These are phyloP conservation scores for Coniella lustricola DNA, from an alignment of 2,329 filamentous ascomycete genomes.

Conservation along the genomic window DNA sequence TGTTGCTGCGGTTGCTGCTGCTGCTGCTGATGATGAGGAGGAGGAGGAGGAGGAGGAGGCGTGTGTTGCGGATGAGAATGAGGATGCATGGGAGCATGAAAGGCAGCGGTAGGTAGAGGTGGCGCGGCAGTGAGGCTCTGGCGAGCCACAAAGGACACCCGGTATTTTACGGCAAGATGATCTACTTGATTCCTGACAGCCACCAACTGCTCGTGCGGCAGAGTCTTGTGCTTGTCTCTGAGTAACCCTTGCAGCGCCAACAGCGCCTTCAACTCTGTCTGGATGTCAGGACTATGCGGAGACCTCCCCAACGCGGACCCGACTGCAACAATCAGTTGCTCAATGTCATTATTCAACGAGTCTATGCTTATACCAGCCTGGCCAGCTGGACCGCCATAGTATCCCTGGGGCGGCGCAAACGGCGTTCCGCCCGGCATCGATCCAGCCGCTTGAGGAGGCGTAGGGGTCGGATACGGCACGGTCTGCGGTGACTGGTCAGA, in stretches of 20 bases:
- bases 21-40: slow-evolving; percentile 21
- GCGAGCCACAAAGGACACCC: slow-evolving; percentile 34
- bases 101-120: slow-evolving; percentile 26
- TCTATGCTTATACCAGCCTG: slow-evolving; percentile 54
- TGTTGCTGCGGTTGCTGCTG: slow-evolving; percentile 24
- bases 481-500: slow-evolving; percentile 17
- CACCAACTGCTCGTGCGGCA: slow-evolving; percentile 75
- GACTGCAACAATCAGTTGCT: slow-evolving; percentile 65
- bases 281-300: slow-evolving; percentile 67
- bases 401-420: slow-evolving; percentile 34
- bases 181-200: slow-evolving; percentile 81
- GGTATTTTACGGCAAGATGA: slow-evolving; percentile 62
- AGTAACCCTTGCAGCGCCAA: slow-evolving; percentile 77
- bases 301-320: slow-evolving; percentile 69
- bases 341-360: slow-evolving; percentile 75
- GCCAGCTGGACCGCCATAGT: slow-evolving; percentile 31
- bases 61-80: slow-evolving; percentile 10
- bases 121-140: slow-evolving; percentile 25
- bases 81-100: slow-evolving; percentile 26
- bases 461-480: slow-evolving; percentile 19
- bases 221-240: slow-evolving; percentile 56
- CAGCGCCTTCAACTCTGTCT: slow-evolving; percentile 75
- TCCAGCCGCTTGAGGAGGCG: slow-evolving; percentile 29
- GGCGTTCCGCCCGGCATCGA: slow-evolving; percentile 29
- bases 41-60: no score